Conservation (phyloP, 371 early-diverging fungal genomes). For the Globomyces sp. region DNA sequence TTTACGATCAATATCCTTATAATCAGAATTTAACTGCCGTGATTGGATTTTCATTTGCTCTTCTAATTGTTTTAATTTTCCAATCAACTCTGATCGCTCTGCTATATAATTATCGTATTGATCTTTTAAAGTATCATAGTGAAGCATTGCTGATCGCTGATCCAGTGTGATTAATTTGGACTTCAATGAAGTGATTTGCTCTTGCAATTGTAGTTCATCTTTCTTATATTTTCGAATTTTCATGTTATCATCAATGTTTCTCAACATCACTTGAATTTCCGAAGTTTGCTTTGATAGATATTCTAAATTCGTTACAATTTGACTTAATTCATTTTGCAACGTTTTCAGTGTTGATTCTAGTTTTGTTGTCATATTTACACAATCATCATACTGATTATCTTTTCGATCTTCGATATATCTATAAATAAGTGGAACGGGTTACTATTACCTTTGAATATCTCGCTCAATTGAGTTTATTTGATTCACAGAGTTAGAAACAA, state of each 20-base stretch:
- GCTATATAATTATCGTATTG: conserved; percentile 16
- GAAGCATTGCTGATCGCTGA: background rate
- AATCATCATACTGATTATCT: background rate
- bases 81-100: conserved; percentile 65
- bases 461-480: conserved; percentile 13
- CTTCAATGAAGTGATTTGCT: conserved; percentile 29
- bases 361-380: background rate
- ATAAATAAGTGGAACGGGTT: conserved; percentile 4
- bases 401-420: conserved; percentile 15
- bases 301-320: conserved; percentile 2
- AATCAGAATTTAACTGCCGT: conserved; percentile 71
- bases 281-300: conserved; percentile 21
- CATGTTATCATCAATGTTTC: conserved; percentile 68
- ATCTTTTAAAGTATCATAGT: background rate
- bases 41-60: conserved; percentile 59
- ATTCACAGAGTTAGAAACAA: conserved; percentile 19
- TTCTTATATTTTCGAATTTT: conserved; percentile 50
- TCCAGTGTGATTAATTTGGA: conserved; percentile 21
- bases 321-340: background rate
- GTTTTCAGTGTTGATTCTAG: background rate
- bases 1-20: conserved; percentile 68
- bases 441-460: conserved; percentile 22
- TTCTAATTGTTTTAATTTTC: conserved; percentile 85
- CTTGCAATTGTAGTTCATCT: conserved; percentile 33
- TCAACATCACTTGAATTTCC: conserved; percentile 41